These are phyloP conservation scores for Mycena maculata DNA, from an alignment of 768 basidiomycete species.

Conservation along the genomic window DNA sequence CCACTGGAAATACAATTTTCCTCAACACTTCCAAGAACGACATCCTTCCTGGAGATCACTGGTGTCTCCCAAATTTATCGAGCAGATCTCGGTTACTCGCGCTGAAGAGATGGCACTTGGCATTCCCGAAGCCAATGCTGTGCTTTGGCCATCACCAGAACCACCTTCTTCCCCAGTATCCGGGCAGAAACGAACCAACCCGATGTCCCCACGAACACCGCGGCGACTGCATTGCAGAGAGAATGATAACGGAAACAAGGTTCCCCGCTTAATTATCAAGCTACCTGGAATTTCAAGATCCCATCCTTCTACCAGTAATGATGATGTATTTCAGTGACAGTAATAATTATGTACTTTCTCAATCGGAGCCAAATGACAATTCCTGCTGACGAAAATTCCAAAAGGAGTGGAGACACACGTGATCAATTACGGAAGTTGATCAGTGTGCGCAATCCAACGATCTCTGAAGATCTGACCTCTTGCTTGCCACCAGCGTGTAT, in stretches of 20 bases:
- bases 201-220: not conserved
- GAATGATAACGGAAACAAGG: not conserved
- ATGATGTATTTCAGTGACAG: not conserved
- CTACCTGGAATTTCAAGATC: no score
- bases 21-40: not conserved
- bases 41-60: slow-evolving; percentile 9
- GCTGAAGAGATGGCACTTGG: not conserved
- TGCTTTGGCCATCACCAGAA: not conserved
- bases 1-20: slow-evolving; percentile 20
- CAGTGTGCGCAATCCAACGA: no score
- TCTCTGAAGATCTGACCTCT: no score
- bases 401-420: not conserved
- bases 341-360: not conserved
- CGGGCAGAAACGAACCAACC: not conserved
- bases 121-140: not conserved
- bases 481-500: no score
- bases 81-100: not conserved
- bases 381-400: slow-evolving; percentile 4
- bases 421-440: not conserved
- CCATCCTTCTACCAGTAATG: no score
- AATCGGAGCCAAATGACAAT: not conserved
- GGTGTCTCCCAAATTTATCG: not conserved
- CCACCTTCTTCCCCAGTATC: not conserved
- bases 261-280: not conserved
- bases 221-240: not conserved